Evolutionary conservation across 495 filamentous ascomycete genomes (phyloP), one percentile per base, ranked within the genome.

Genomic region (Neurospora cerealis): DNA sequence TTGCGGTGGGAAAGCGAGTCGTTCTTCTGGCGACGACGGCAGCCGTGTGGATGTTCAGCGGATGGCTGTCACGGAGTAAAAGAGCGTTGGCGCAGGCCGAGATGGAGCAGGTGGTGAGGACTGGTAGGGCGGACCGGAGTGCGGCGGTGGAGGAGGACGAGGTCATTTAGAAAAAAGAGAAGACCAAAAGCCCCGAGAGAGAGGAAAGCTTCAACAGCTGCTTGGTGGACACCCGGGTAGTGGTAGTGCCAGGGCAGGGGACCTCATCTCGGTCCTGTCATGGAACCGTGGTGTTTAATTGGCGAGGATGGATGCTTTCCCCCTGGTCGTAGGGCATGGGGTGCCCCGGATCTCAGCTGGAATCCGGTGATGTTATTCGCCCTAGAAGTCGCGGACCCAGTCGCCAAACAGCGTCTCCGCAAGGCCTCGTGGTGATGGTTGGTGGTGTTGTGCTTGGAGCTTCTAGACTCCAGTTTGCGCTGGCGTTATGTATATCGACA

Each of bases 41-140:
- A 42, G 79, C 81, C 78, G 79, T 82, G 78, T 79, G 72, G 46
- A 78, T 37, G 75, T 78, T 77, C 69, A 81, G 73, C 71, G 75
- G 74, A 37, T 78, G 76, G 66, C 74, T 78, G 74, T 83, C 80
- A 72, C 79, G 75, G 48, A 78, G 75, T 69, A 80, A 81, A 77
- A 82, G 82, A 81, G 81, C 69, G 80, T 78, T 77, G 72, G 79
- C 76, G 74, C 77, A 79, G 60, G 78, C 77, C 78, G 78, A 80
- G 54, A 81, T 71, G 72, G 79, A 77, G 75, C 81, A 83, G 62
- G 77, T 79, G 66, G 15, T 62, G 54, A 62, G 24, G 28, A 62
- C 28, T 34, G 54, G 24, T 62, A 62, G 28, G 54, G 28, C 54
- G 28, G 54, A 62, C 28, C 54, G 54, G 54, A 62, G 28, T 15